Conservation (phyloP, 2,329 filamentous ascomycete genomes). For the Phyllosticta citrichinensis region DNA sequence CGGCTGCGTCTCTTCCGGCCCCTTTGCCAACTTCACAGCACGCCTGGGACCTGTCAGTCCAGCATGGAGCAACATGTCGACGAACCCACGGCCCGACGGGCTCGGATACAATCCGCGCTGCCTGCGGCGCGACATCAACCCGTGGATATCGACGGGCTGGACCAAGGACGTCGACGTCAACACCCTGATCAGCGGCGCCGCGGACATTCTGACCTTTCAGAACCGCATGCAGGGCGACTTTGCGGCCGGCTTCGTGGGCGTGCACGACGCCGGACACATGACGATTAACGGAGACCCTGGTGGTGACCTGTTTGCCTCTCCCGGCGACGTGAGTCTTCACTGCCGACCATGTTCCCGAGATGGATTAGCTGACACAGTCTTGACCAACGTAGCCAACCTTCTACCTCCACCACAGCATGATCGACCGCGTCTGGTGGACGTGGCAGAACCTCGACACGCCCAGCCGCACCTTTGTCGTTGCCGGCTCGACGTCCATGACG, state of each 20-base stretch:
- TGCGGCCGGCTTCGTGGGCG: slow-evolving; percentile 26
- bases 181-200: slow-evolving; percentile 16
- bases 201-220: slow-evolving; percentile 25
- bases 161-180: slow-evolving; percentile 18
- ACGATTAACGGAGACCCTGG: slow-evolving; percentile 37
- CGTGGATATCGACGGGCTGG: slow-evolving; percentile 17
- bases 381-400: slow-evolving; percentile 20
- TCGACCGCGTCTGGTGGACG: slow-evolving; percentile 41
- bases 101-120: slow-evolving; percentile 30
- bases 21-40: slow-evolving; percentile 38
- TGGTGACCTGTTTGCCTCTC: slow-evolving; percentile 37
- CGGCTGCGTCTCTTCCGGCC: slow-evolving; percentile 44
- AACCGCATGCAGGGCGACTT: slow-evolving; percentile 31
- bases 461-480: slow-evolving; percentile 29
- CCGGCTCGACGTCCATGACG: slow-evolving; percentile 34
- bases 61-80: slow-evolving; percentile 20
- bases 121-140: slow-evolving; percentile 28
- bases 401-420: slow-evolving; percentile 39
- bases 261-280: slow-evolving; percentile 40
- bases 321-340: slow-evolving; percentile 25
- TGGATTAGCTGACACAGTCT: not conserved
- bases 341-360: not conserved
- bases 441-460: slow-evolving; percentile 39
- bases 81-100: slow-evolving; percentile 21
- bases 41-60: slow-evolving; percentile 40